A percentile compares a stretch with the other conserved stretches of the same genome.
Conservation (phyloP, 139 green algal species). For the Nannochloris sp. region DNA sequence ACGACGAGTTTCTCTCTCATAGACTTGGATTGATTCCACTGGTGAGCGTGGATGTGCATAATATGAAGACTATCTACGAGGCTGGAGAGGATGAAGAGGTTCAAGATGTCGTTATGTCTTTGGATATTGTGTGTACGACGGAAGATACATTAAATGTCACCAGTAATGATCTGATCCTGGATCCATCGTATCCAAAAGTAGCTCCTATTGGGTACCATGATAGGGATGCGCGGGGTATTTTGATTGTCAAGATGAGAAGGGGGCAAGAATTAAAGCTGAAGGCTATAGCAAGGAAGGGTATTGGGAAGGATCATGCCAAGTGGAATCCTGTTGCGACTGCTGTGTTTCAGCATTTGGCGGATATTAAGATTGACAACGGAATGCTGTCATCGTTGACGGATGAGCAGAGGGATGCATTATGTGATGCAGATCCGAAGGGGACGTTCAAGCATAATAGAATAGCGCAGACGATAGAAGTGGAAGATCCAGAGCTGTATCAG, state of each 20-base stretch:
- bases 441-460: conserved; percentile 70
- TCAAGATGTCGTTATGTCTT: conserved; percentile 47
- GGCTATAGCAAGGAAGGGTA: conserved; percentile 76
- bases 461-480: conserved; percentile 53
- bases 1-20: conserved; percentile 97
- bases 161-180: conserved; percentile 34
- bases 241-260: conserved; percentile 85
- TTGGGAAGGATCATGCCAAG: conserved; percentile 98
- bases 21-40: conserved; percentile 75
- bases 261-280: conserved; percentile 75
- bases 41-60: conserved; percentile 39
- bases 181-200: conserved; percentile 18
- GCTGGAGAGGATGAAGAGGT: conserved; percentile 37
- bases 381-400: conserved; percentile 60
- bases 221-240: conserved; percentile 30
- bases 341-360: conserved; percentile 63
- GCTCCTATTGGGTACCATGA: conserved; percentile 36
- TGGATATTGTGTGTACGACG: conserved; percentile 48
- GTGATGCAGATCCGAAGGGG: conserved; percentile 56
- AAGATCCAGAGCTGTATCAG: conserved; percentile 58
- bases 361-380: conserved; percentile 78
- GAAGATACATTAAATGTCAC: conserved; percentile 68
- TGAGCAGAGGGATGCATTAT: conserved; percentile 68
- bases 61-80: conserved; percentile 53
- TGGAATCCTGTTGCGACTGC: conserved; percentile 90